Percentiles rank a stretch among this genome's conserved stretches.
These are phyloP conservation scores for Carex pumila DNA, from an alignment of 176 grass and related monocot species.

Conservation along the genomic window DNA sequence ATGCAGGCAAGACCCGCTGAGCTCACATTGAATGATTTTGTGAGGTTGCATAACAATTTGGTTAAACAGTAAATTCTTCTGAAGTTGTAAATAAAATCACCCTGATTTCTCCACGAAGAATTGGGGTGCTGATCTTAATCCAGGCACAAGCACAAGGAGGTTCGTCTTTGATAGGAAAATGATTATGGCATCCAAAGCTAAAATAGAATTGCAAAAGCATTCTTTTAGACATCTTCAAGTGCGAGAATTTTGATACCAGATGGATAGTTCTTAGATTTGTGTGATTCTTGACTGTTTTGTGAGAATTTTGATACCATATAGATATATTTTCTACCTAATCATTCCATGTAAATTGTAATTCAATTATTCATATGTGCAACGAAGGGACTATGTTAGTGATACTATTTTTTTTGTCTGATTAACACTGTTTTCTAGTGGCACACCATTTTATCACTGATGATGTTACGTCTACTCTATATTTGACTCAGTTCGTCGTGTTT, in stretches of 20 bases:
- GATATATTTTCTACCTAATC: too few relatives aligned
- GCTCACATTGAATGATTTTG: constrained; percentile 72
- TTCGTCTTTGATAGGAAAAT: background rate
- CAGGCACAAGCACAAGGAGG: background rate
- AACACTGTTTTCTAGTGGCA: too few relatives aligned
- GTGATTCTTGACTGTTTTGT: background rate
- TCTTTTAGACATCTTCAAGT: background rate
- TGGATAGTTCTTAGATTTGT: too few relatives aligned
- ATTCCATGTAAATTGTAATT: too few relatives aligned
- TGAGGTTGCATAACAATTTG: constrained; percentile 72
- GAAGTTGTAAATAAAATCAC: background rate
- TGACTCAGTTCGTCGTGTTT: too few relatives aligned
- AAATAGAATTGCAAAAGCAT: background rate
- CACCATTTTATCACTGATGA: too few relatives aligned
- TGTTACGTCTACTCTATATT: too few relatives aligned
- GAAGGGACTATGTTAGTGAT: too few relatives aligned
- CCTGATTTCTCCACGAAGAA: background rate
- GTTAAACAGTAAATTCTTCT: constrained; percentile 30
- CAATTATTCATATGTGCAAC: too few relatives aligned
- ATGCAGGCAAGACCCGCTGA: constrained; percentile 84
- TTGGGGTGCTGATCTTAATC: background rate
- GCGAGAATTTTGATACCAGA: too few relatives aligned
- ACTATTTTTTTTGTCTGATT: too few relatives aligned
- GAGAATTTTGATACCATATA: background rate
- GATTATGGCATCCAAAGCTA: background rate